These are phyloP conservation scores for Coelastrella sp. DNA, from an alignment of 139 green algal species.

Conservation along the genomic window DNA sequence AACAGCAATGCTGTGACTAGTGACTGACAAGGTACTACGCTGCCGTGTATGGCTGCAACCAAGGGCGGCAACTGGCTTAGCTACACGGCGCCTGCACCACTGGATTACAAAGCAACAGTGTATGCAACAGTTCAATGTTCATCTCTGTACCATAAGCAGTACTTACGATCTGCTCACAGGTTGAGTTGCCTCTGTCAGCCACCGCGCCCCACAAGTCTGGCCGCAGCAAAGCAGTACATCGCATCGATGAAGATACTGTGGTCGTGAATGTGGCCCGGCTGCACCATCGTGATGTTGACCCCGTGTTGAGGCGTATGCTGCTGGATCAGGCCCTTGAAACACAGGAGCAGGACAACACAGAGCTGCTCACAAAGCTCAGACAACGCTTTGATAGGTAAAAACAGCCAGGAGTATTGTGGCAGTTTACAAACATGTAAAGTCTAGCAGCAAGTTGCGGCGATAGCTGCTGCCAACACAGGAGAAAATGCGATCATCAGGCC, in stretches of 20 bases:
- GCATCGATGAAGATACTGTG: slow-evolving; percentile 10
- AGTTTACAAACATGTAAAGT: not conserved
- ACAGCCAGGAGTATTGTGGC: not conserved
- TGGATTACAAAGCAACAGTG: not conserved
- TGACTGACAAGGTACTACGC: no score
- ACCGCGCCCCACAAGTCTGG: not conserved
- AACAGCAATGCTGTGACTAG: no score
- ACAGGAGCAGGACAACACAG: slow-evolving; percentile 41
- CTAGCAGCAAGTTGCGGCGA: not conserved
- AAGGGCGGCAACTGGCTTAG: no score
- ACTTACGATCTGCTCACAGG: not conserved
- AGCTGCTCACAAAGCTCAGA: slow-evolving; percentile 34
- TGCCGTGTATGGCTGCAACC: no score
- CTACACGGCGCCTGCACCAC: not conserved
- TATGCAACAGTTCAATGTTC: not conserved
- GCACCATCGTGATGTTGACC: slow-evolving; percentile 31
- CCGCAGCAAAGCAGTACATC: not conserved
- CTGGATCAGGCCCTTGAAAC: slow-evolving; percentile 33
- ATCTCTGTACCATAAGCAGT: not conserved
- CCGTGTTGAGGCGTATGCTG: slow-evolving; percentile 25
- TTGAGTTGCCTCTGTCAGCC: not conserved
- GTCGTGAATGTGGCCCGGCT: slow-evolving; percentile 23
- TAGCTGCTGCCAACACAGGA: no score
- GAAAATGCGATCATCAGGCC: no score
- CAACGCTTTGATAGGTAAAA: not conserved